phyloP scores from a whole-genome alignment of 495 filamentous ascomycete species.

The Aspergillus avenaceus region DNA sequence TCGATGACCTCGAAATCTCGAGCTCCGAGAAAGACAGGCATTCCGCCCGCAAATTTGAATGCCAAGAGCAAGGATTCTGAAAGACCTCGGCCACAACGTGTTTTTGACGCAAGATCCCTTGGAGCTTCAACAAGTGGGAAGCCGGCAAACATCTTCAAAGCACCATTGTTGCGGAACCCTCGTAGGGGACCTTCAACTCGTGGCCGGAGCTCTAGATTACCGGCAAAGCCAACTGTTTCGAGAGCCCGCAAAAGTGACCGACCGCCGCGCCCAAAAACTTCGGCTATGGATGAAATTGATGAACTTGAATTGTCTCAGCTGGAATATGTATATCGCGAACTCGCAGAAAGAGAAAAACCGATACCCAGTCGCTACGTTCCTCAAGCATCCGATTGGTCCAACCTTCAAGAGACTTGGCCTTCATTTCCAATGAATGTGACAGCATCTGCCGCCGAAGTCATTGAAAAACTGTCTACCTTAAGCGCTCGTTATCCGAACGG shows the following conservation, averaged over 20 bases:
- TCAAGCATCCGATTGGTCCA: slow-evolving; percentile 20
- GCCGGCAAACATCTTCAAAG: slow-evolving; percentile 31
- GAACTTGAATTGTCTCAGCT: slow-evolving; percentile 19
- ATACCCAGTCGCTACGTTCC: slow-evolving; percentile 34
- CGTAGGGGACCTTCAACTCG: slow-evolving; percentile 14
- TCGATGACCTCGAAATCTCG: slow-evolving; percentile 5
- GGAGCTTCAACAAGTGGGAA: slow-evolving; percentile 28
- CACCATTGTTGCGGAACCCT: slow-evolving; percentile 22
- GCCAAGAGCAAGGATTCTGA: slow-evolving; percentile 13
- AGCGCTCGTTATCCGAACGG: slow-evolving; percentile 37
- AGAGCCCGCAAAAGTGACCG: slow-evolving; percentile 14
- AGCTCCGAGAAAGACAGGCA: slow-evolving; percentile 14
- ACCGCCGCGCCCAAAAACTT: slow-evolving; percentile 3
- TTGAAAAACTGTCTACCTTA: slow-evolving; percentile 33
- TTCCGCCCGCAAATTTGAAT: slow-evolving; percentile 18
- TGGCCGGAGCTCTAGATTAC: slow-evolving; percentile 18
- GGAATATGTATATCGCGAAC: slow-evolving; percentile 29
- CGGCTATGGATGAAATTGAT: slow-evolving; percentile 24
- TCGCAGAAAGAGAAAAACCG: slow-evolving; percentile 26
- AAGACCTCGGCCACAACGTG: slow-evolving; percentile 24
- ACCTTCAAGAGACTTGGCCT: slow-evolving; percentile 40
- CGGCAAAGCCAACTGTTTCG: neutral
- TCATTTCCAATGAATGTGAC: slow-evolving; percentile 31
- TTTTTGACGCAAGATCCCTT: slow-evolving; percentile 40
- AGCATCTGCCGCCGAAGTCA: slow-evolving; percentile 26